Base-by-base conservation (phyloP, 1,284 basidiomycete genomes). In the Calocybe gambosa region DNA sequence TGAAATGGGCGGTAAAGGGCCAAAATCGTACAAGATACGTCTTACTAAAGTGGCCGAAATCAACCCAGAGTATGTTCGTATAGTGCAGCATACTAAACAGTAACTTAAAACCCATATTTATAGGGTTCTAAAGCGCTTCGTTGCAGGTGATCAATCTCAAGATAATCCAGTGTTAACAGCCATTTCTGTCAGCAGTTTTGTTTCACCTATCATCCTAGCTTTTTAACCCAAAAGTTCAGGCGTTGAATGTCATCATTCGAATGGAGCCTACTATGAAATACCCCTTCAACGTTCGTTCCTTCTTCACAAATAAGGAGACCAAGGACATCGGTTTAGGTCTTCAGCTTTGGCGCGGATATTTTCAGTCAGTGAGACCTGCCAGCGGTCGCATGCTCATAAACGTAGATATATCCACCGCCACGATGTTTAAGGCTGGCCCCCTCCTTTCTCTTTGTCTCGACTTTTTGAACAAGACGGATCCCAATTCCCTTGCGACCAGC, bases 341-440 rank as follows among this genome's bases (percentile, higher is more conserved):
- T 16, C 70, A 80, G 37, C 66, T 88, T 2, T 85, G 85, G 82
- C 71, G 85, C 13, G 85, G 85, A 0, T 85, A 85, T 52, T 87
- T 88, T 62, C 84, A 86, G 58, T 86, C 82, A 0, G 76, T 87
- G 20, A 72, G 86, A 10, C 86, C 86, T 7, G 82, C 76, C 0
- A 73, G 79, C 16, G 76, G 77, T 1, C 70, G 69, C 13, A 78
- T 88, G 68, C 63, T 88, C 35, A 77, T 89, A 58, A 89, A 89
- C 53, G 74, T 89, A 50, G 87, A 89, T 52, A 85, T 88, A 47
- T 79, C 80, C 1, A 87, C 87, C 0, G 85, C 79, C 0, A 74
- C 78, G 0, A 87, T 89, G 84, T 89, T 83, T 61, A 79, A 80
- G 58, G 55, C 62, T 36, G 71, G 71, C 0, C 56, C 64, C 7